Evolutionary conservation across 2,329 filamentous ascomycete species (phyloP).

Genomic region (Aspergillus floridensis): DNA sequence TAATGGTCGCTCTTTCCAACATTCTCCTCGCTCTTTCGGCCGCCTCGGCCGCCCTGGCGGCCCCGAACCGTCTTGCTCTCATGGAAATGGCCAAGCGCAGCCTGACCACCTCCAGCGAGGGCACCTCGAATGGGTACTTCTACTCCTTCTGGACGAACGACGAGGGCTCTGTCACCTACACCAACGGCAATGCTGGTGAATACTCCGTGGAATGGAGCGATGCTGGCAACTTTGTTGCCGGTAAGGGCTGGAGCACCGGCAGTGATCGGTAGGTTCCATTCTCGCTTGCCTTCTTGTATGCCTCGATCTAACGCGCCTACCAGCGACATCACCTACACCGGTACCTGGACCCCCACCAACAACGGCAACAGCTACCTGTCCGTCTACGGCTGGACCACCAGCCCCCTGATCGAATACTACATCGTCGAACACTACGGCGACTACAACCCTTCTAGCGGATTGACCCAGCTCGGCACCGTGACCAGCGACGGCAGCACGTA

Average conservation of each 20-base stretch:
- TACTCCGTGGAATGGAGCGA: conserved; percentile 50
- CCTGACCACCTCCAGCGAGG: conserved; percentile 13
- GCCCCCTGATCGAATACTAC: conserved; percentile 39
- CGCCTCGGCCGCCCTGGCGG: conserved; percentile 9
- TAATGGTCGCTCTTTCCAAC: conserved; percentile 15
- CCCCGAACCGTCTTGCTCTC: not conserved
- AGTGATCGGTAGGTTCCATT: conserved; percentile 43
- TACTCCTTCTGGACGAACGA: conserved; percentile 53
- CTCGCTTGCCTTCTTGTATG: not conserved
- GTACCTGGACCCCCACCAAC: conserved; percentile 21
- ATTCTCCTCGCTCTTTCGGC: conserved; percentile 10
- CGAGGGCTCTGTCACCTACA: conserved; percentile 46
- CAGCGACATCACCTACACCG: conserved; percentile 29
- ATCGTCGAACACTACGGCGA: conserved; percentile 37
- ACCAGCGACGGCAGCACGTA: conserved; percentile 40
- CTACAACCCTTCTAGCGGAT: conserved; percentile 33
- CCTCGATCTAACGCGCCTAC: not conserved
- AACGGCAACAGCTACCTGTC: conserved; percentile 35
- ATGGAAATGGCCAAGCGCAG: conserved; percentile 12
- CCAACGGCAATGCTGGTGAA: conserved; percentile 44
- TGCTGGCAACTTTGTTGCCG: conserved; percentile 55
- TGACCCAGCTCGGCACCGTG: conserved; percentile 36
- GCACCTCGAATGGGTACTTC: conserved; percentile 46
- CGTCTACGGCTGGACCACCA: conserved; percentile 44
- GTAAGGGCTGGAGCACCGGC: conserved; percentile 60